Percentiles rank a stretch among this genome's conserved stretches.
Evolutionary conservation across 1,139 yeast species (phyloP).

Genomic region (Candida sanyaensis): DNA sequence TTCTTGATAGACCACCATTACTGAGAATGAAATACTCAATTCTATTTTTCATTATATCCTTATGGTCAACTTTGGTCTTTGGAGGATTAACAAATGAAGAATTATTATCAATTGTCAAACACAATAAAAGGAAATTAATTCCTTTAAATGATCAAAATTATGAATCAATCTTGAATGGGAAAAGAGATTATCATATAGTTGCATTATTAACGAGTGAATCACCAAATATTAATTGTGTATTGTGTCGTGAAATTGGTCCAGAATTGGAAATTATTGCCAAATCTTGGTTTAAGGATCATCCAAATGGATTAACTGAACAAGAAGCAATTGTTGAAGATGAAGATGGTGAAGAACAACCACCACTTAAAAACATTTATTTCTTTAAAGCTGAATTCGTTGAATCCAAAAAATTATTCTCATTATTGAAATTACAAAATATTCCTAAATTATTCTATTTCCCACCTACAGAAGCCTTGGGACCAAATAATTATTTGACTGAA

Average conservation of each 20-base stretch:
- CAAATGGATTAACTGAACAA: conserved; percentile 33
- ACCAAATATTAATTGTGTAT: conserved; percentile 71
- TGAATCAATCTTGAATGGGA: conserved; percentile 59
- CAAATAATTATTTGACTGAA: conserved; percentile 34
- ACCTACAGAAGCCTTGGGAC: conserved; percentile 47
- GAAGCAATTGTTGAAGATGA: conserved; percentile 28
- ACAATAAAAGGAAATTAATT: conserved; percentile 24
- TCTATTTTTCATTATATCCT: conserved; percentile 15
- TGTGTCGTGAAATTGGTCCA: conserved; percentile 75
- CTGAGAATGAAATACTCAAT: conserved; percentile 5
- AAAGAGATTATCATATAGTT: conserved; percentile 69
- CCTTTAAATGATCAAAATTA: conserved; percentile 62
- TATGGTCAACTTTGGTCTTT: conserved; percentile 16
- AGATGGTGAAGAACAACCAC: conserved; percentile 18
- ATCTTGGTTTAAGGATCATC: conserved; percentile 54
- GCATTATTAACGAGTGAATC: conserved; percentile 73
- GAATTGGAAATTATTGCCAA: conserved; percentile 58
- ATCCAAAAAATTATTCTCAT: conserved; percentile 54
- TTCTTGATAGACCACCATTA: no score
- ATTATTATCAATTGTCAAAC: conserved; percentile 23
- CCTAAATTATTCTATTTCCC: conserved; percentile 73
- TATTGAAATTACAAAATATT: conserved; percentile 64
- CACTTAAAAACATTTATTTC: conserved; percentile 55
- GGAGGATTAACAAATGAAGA: conserved; percentile 34
- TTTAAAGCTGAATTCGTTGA: conserved; percentile 72